Evolutionary conservation across 2,329 filamentous ascomycete genomes (phyloP).

Genomic region (Coniochaeta sp.): DNA sequence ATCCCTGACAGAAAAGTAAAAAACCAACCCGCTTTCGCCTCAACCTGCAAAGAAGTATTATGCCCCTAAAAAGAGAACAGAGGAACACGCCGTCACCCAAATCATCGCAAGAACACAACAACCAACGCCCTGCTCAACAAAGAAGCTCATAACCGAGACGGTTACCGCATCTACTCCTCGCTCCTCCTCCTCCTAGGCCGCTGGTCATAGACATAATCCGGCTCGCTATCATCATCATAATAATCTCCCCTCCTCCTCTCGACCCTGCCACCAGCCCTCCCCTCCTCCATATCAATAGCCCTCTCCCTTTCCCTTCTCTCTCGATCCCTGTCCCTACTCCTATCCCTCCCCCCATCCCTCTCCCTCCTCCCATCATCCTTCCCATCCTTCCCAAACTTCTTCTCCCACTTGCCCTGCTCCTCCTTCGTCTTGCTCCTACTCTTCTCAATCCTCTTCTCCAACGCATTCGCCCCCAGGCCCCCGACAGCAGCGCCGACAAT

Average conservation of each 20-base stretch:
- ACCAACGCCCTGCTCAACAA: not conserved
- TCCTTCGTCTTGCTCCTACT: conserved; percentile 23
- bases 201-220: conserved; percentile 6
- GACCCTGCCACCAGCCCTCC: not conserved
- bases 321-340: conserved; percentile 1
- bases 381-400: conserved; percentile 15
- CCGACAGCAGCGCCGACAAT: conserved; percentile 47
- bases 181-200: conserved; percentile 6
- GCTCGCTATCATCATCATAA: conserved; percentile 3
- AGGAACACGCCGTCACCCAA: too few relatives aligned
- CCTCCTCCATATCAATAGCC: not conserved
- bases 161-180: conserved; percentile 6
- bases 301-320: conserved; percentile 3
- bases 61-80: too few relatives aligned
- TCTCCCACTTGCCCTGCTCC: conserved; percentile 25
- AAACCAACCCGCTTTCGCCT: not conserved
- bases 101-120: not conserved
- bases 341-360: conserved; percentile 4
- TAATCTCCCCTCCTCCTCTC: not conserved
- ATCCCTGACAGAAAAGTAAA: too few relatives aligned
- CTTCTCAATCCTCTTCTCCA: conserved; percentile 35
- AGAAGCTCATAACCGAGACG: not conserved
- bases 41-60: not conserved
- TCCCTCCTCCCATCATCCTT: conserved; percentile 3
- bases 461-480: conserved; percentile 44